Percentiles rank a stretch among this genome's conserved stretches.
Evolutionary conservation across 2,329 filamentous ascomycete genomes (phyloP).

Genomic region (Fusarium nodosum): DNA sequence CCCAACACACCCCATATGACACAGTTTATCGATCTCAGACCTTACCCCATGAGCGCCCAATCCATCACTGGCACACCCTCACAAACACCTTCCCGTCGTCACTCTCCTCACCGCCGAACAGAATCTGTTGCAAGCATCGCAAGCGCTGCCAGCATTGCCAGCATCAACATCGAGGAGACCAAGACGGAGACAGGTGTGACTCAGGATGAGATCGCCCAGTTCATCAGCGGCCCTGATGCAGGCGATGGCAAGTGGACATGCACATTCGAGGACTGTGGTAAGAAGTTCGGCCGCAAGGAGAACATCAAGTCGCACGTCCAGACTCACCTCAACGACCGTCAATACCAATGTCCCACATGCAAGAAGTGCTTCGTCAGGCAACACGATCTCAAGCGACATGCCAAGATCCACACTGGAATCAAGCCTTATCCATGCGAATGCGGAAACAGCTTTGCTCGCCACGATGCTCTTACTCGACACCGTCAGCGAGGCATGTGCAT

Average conservation of each 20-base stretch:
- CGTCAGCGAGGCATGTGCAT: slow-evolving; percentile 97
- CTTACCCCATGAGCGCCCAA: slow-evolving; percentile 44
- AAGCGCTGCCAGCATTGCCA: slow-evolving; percentile 71
- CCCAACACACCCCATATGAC: slow-evolving; percentile 65
- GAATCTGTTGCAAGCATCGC: slow-evolving; percentile 71
- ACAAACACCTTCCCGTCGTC: slow-evolving; percentile 38
- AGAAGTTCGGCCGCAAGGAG: slow-evolving; percentile 95
- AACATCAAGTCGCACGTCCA: slow-evolving; percentile 99
- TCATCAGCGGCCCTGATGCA: slow-evolving; percentile 79
- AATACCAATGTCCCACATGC: slow-evolving; percentile 94
- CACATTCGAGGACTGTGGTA: slow-evolving; percentile 82
- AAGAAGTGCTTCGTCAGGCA: slow-evolving; percentile 96
- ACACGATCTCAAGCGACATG: slow-evolving; percentile 96
- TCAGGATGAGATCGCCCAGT: slow-evolving; percentile 83
- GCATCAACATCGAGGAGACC: slow-evolving; percentile 74
- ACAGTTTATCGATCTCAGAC: slow-evolving; percentile 59
- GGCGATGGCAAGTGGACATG: slow-evolving; percentile 85
- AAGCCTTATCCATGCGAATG: slow-evolving; percentile 97
- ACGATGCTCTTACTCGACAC: slow-evolving; percentile 94
- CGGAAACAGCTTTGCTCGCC: slow-evolving; percentile 92
- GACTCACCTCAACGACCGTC: slow-evolving; percentile 95
- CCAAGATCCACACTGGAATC: slow-evolving; percentile 96
- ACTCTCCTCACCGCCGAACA: slow-evolving; percentile 65
- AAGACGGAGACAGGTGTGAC: slow-evolving; percentile 87
- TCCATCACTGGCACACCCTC: slow-evolving; percentile 39